Percentiles rank a stretch among this genome's conserved stretches.
These are phyloP conservation scores for Actinomucor elegans DNA, from an alignment of 371 early-diverging fungal genomes.

Conservation along the genomic window DNA sequence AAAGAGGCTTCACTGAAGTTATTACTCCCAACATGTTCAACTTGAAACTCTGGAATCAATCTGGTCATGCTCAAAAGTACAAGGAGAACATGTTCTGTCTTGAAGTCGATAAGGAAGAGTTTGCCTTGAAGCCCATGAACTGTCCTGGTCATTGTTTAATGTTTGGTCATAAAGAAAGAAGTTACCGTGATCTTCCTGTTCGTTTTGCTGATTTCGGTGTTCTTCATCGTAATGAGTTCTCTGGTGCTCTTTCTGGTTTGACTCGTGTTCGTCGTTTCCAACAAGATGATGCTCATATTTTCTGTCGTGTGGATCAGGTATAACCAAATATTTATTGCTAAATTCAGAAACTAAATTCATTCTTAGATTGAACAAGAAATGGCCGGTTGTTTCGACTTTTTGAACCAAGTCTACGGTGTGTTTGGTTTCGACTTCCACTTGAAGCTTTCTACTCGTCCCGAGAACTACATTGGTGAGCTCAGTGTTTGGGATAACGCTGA, in stretches of 20 bases:
- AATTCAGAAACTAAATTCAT: background rate
- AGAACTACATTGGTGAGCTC: conserved; percentile 94
- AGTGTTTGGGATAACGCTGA: conserved; percentile 97
- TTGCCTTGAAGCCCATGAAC: conserved; percentile 99
- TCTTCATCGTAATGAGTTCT: conserved; percentile 98
- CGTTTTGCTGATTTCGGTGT: conserved; percentile 99
- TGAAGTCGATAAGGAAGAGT: conserved; percentile 84
- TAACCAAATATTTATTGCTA: background rate
- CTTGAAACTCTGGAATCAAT: conserved; percentile 96
- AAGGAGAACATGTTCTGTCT: conserved; percentile 98
- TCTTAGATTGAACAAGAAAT: conserved; percentile 74
- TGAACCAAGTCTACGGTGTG: conserved; percentile 85
- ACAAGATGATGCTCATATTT: conserved; percentile 99
- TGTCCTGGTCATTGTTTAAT: conserved; percentile 98
- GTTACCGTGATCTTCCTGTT: conserved; percentile 97
- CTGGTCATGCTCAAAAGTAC: conserved; percentile 99
- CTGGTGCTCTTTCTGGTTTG: conserved; percentile 96
- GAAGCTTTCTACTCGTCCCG: conserved; percentile 97
- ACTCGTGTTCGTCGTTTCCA: conserved; percentile 99
- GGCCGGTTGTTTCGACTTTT: conserved; percentile 73
- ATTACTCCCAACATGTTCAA: conserved; percentile 98
- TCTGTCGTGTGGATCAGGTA: conserved; percentile 90
- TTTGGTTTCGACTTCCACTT: conserved; percentile 92
- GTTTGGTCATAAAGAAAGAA: conserved; percentile 91
- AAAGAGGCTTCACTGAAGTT: conserved; percentile 88